Evolutionary conservation across 805 yeast genomes (phyloP).

Genomic region (Dipodascus albidus): DNA sequence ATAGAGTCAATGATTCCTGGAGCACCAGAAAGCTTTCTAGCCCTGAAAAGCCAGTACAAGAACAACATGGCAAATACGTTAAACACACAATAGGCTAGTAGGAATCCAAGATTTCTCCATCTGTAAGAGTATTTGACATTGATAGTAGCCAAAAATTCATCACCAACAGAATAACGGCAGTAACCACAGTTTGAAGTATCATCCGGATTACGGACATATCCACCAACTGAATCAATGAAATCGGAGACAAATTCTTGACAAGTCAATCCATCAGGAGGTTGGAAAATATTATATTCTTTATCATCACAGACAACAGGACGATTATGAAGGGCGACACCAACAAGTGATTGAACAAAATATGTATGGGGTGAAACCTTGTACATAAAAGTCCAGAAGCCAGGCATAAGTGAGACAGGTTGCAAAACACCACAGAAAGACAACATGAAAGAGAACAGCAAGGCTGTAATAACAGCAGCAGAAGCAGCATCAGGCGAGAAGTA

Average conservation of each 20-base stretch:
- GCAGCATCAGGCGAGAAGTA: slow-evolving; percentile 56
- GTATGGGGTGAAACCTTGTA: slow-evolving; percentile 62
- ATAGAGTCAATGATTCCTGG: not conserved
- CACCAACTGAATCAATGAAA: slow-evolving; percentile 35
- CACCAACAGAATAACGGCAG: slow-evolving; percentile 30
- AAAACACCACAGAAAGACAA: slow-evolving; percentile 62
- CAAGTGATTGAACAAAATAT: slow-evolving; percentile 50
- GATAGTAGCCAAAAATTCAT: slow-evolving; percentile 33
- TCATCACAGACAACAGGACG: slow-evolving; percentile 38
- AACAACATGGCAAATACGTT: slow-evolving; percentile 30
- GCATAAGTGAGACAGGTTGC: slow-evolving; percentile 46
- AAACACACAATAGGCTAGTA: slow-evolving; percentile 44
- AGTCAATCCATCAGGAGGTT: slow-evolving; percentile 50
- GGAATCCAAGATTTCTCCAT: slow-evolving; percentile 61
- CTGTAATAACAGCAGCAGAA: slow-evolving; percentile 51
- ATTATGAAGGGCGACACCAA: slow-evolving; percentile 38
- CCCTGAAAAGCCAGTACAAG: slow-evolving; percentile 23
- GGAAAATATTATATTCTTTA: slow-evolving; percentile 39
- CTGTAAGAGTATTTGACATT: slow-evolving; percentile 34
- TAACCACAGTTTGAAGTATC: slow-evolving; percentile 33
- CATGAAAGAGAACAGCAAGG: slow-evolving; percentile 45
- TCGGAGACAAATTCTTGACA: slow-evolving; percentile 44
- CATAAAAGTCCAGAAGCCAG: slow-evolving; percentile 81
- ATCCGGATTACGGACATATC: slow-evolving; percentile 45
- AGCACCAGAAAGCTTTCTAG: not conserved